phyloP scores from a whole-genome alignment of 202 grass and related monocot species.

The Brachypodium distachyon region DNA sequence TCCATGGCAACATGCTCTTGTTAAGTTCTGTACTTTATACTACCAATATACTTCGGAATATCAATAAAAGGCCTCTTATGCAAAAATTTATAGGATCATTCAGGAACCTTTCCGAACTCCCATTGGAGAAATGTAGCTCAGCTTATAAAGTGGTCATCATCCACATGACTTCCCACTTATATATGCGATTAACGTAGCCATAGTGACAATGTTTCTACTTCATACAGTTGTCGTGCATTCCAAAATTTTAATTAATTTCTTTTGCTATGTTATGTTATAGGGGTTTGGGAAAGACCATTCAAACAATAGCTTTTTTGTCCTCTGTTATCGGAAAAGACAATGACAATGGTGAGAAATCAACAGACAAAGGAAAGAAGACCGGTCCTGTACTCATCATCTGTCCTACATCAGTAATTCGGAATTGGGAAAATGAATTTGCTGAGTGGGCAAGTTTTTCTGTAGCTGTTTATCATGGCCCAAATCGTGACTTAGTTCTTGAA shows the following conservation, averaged over 20 bases:
- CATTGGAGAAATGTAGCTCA: background rate
- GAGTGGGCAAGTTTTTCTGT: constrained; percentile 76
- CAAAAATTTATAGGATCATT: background rate
- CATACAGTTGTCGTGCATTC: background rate
- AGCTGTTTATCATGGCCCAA: constrained; percentile 85
- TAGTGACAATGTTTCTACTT: background rate
- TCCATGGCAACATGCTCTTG: background rate
- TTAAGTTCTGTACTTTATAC: background rate
- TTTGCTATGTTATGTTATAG: constrained; percentile 42
- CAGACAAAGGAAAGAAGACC: constrained; percentile 23
- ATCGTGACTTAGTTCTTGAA: constrained; percentile 77
- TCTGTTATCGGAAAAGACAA: constrained; percentile 61
- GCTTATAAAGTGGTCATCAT: constrained; percentile 8
- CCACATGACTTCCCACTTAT: background rate
- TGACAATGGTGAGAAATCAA: constrained; percentile 30
- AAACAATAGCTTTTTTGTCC: constrained; percentile 88
- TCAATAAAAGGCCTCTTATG: background rate
- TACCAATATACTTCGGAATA: background rate
- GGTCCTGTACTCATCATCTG: constrained; percentile 77
- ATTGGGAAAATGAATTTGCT: constrained; percentile 97
- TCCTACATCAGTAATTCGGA: constrained; percentile 85
- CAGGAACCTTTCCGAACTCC: background rate
- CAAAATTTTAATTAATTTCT: constrained; percentile 23
- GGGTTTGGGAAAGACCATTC: constrained; percentile 97
- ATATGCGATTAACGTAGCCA: background rate